A percentile compares a stretch with the other conserved stretches of the same genome.
phyloP scores from a whole-genome alignment of 1,284 basidiomycete genomes.

The Leccinum colubrinum region DNA sequence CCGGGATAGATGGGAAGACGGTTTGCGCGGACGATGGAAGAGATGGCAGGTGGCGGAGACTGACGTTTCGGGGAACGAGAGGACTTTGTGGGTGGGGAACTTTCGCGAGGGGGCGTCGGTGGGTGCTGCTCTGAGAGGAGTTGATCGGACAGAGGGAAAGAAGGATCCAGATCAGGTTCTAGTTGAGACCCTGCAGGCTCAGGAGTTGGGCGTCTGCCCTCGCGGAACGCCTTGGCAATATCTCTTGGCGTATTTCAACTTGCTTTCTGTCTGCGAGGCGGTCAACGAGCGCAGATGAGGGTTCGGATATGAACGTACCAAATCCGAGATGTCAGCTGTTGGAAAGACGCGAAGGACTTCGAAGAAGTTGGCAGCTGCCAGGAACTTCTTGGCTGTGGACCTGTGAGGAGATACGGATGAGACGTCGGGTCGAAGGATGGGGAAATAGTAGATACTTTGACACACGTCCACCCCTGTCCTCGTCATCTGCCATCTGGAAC shows the following conservation, averaged over 20 bases:
- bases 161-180: constrained; percentile 29
- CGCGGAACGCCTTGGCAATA: constrained; percentile 86
- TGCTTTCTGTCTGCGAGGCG: constrained; percentile 59
- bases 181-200: constrained; percentile 53
- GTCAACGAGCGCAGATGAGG: neutral
- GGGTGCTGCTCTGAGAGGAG: constrained; percentile 12
- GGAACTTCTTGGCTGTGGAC: constrained; percentile 55
- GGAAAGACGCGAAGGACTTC: constrained; percentile 81
- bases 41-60: constrained; percentile 29
- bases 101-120: constrained; percentile 23
- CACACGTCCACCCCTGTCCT: constrained; percentile 77
- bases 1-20: constrained; percentile 16
- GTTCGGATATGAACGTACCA: constrained; percentile 31
- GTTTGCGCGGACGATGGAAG: constrained; percentile 33
- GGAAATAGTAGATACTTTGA: constrained; percentile 53
- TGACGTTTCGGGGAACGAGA: constrained; percentile 24
- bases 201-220: constrained; percentile 72
- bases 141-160: constrained; percentile 20
- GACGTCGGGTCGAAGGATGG: neutral
- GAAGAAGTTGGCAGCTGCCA: constrained; percentile 86
- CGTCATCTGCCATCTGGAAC: constrained; percentile 88
- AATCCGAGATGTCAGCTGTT: constrained; percentile 49
- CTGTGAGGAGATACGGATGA: constrained; percentile 36
- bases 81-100: constrained; percentile 17
- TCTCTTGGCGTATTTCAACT: constrained; percentile 82